A percentile compares a stretch with the other conserved stretches of the same genome.
phyloP scores from a whole-genome alignment of 1,139 yeast genomes.

The Saccharomyces hybrid region DNA sequence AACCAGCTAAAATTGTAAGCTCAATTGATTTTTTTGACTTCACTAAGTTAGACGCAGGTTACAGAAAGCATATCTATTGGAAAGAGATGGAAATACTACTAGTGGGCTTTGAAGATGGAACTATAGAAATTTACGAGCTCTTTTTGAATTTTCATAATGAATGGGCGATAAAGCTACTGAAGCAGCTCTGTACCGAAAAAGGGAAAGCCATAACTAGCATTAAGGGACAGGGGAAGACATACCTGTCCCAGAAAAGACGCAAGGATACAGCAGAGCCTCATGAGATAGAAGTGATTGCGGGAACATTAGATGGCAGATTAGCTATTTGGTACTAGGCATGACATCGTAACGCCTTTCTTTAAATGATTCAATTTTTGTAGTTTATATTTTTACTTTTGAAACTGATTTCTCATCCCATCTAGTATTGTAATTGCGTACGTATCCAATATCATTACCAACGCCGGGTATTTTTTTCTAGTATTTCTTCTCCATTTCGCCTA shows the following conservation, averaged over 20 bases:
- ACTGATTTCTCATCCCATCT: not conserved
- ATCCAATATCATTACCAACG: not conserved
- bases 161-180: constrained; percentile 23
- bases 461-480: not conserved
- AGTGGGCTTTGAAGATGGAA: constrained; percentile 33
- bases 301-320: not conserved
- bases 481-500: not conserved
- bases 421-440: not conserved
- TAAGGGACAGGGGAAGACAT: constrained; percentile 19
- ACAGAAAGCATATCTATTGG: constrained; percentile 35
- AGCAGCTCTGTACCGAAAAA: constrained; percentile 17
- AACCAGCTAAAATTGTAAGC: constrained; percentile 11
- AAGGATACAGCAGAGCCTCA: not conserved
- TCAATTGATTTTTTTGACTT: constrained; percentile 25
- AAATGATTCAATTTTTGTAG: not conserved
- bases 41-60: constrained; percentile 20
- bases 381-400: not conserved
- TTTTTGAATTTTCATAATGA: constrained; percentile 13
- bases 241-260: constrained; percentile 4
- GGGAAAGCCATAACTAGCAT: constrained; percentile 15
- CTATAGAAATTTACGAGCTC: constrained; percentile 30
- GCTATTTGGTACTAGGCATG: constrained; percentile 3
- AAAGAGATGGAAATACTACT: constrained; percentile 32
- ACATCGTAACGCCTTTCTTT: not conserved
- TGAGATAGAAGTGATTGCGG: constrained; percentile 3